A percentile compares a stretch with the other conserved stretches of the same genome.
Evolutionary conservation across 176 grass and related monocot genomes (phyloP).

Genomic region (Canna indica): DNA sequence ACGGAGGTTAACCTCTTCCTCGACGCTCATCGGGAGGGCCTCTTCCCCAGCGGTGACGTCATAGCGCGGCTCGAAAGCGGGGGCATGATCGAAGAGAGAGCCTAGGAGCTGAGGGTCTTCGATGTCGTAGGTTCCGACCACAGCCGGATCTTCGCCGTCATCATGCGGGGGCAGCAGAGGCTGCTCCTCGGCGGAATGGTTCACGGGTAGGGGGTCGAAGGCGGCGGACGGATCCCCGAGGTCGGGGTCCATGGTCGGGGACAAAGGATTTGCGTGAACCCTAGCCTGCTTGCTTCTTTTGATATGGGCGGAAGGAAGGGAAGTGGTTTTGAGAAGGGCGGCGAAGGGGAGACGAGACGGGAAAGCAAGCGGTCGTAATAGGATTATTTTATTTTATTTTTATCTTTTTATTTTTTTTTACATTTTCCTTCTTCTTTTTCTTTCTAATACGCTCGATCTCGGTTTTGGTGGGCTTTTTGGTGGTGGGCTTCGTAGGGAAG

Average conservation of each 20-base stretch:
- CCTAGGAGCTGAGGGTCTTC: background rate
- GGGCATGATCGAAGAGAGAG: background rate
- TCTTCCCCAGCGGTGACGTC: no score
- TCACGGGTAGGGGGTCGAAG: background rate
- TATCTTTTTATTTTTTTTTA: background rate
- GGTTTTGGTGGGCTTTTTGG: no score
- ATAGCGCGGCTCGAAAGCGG: background rate
- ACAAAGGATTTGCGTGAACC: background rate
- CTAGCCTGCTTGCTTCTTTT: background rate
- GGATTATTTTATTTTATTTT: background rate
- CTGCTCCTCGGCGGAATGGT: background rate
- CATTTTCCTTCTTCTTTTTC: background rate
- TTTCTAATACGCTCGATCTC: background rate
- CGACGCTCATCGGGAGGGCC: no score
- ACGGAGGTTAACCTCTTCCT: no score
- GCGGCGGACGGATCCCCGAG: background rate
- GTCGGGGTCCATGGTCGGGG: constrained; percentile 1
- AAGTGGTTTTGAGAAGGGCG: background rate
- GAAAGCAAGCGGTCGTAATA: background rate
- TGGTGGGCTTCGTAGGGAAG: no score
- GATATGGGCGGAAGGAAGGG: background rate
- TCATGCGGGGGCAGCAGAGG: background rate
- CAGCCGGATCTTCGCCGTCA: background rate
- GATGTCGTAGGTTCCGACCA: background rate
- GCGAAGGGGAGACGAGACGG: background rate